Evolutionary conservation across 2,329 filamentous ascomycete genomes (phyloP), one percentile per base, ranked within the genome.

Genomic region (Aureobasidium melanogenum): DNA sequence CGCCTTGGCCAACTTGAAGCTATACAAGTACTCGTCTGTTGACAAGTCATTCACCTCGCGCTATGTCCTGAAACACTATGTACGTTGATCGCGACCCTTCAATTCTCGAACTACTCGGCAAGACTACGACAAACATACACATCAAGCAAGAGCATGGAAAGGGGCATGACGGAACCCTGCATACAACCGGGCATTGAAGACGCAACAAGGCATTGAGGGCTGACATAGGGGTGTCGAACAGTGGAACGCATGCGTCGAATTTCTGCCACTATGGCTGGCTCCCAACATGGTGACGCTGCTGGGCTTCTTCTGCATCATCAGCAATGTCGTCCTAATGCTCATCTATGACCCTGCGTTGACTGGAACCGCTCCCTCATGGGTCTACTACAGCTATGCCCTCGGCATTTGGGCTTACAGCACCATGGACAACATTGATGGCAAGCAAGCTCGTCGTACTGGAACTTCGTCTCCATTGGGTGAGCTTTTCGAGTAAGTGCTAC

Each of bases 361-460:
- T 50, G 93, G 94, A 19, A 71, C 94, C 87, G 90, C 87, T 22
- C 91, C 92, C 9, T 82, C 87, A 69, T 97, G 94, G 93, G 75
- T 97, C 22, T 97, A 96, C 79, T 95, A 90, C 73, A 96, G 91
- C 76, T 97, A 97, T 74, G 93, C 92, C 1, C 84, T 96, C 66
- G 94, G 94, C 43, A 82, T 99, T 63, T 99, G 96, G 88, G 94
- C 96, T 89, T 87, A 97, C 76, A 95, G 94, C 68, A 99, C 94
- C 15, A 92, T 99, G 88, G 94, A 99, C 79, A 99, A 99, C 74
- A 88, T 97, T 66, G 94, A 99, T 74, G 94, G 94, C 68, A 99
- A 99, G 77, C 94, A 99, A 79, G 94, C 94, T 62, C 84, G 94
- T 66, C 84, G 94, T 69, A 99, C 94, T 4, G 92, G 93, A 58